Evolutionary conservation across 441 rosid species (phyloP).

Genomic region (Isatis lusitanica): DNA sequence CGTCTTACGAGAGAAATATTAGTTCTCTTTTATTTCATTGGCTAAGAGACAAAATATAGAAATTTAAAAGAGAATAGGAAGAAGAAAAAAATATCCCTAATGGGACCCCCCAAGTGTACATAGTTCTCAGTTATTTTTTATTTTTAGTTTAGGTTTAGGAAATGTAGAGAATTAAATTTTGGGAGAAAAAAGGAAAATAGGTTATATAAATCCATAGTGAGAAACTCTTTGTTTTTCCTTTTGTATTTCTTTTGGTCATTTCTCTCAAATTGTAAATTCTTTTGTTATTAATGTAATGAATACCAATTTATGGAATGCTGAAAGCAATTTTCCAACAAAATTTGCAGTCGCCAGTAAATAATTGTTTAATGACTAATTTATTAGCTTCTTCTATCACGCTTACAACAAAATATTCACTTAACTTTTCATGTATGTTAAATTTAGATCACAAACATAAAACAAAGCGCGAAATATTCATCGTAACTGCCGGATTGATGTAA

Average conservation of each 20-base stretch:
- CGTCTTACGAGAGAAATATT: neutral
- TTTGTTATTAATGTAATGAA: conserved; percentile 3
- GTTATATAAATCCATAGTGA: neutral
- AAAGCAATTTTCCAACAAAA: conserved; percentile 1
- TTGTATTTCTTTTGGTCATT: neutral
- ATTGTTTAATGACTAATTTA: neutral
- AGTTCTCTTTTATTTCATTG: neutral
- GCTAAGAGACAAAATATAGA: neutral
- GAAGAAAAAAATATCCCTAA: neutral
- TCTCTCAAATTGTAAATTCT: conserved; percentile 14
- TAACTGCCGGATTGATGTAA: neutral
- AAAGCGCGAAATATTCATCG: neutral
- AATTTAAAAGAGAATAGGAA: neutral
- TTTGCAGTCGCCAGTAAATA: neutral
- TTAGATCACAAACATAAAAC: neutral
- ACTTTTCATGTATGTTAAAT: neutral
- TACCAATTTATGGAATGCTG: neutral
- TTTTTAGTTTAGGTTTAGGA: neutral
- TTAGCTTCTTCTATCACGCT: too few species aligned
- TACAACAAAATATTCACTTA: neutral
- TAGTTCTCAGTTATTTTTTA: neutral
- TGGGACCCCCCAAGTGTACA: conserved; percentile 34
- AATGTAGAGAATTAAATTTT: conserved; percentile 20
- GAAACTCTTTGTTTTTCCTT: neutral
- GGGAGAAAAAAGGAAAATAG: neutral